These are phyloP conservation scores for Cystobasidium pallidum DNA, from an alignment of 1,284 basidiomycete genomes.

Conservation along the genomic window DNA sequence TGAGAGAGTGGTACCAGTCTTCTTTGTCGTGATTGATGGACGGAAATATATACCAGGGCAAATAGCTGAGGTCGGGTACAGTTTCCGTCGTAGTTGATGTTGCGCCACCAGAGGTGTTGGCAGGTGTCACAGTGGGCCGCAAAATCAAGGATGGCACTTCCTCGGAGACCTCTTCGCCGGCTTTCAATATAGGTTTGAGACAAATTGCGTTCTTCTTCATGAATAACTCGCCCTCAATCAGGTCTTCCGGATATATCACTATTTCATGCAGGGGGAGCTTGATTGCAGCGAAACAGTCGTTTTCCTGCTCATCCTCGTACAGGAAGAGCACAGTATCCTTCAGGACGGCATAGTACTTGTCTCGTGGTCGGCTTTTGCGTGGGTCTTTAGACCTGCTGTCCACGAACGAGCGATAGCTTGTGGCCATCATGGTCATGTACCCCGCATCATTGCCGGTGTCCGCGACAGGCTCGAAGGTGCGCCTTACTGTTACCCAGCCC, in stretches of 20 bases:
- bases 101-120: conserved; percentile 1
- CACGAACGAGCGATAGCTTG: conserved; percentile 55
- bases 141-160: conserved; percentile 33
- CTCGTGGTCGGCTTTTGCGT: conserved; percentile 74
- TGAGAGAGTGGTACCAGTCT: conserved; percentile 89
- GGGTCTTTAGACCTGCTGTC: conserved; percentile 64
- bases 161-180: conserved; percentile 62
- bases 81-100: background rate
- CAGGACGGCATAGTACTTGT: conserved; percentile 83
- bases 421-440: conserved; percentile 53
- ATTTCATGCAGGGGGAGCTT: conserved; percentile 74
- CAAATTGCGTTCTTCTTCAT: conserved; percentile 84
- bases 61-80: conserved; percentile 48
- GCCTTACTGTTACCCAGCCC: conserved; percentile 82
- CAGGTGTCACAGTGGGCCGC: conserved; percentile 4
- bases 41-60: conserved; percentile 87
- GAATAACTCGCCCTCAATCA: conserved; percentile 81
- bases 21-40: conserved; percentile 75
- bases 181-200: conserved; percentile 62
- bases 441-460: conserved; percentile 54
- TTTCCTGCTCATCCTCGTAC: conserved; percentile 85
- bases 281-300: conserved; percentile 81
- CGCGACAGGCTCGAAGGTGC: conserved; percentile 74
- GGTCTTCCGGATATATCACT: conserved; percentile 66
- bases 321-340: conserved; percentile 86